Conservation (phyloP, 192 early-diverging fungal species). For the Polychytrium aggregatum region DNA sequence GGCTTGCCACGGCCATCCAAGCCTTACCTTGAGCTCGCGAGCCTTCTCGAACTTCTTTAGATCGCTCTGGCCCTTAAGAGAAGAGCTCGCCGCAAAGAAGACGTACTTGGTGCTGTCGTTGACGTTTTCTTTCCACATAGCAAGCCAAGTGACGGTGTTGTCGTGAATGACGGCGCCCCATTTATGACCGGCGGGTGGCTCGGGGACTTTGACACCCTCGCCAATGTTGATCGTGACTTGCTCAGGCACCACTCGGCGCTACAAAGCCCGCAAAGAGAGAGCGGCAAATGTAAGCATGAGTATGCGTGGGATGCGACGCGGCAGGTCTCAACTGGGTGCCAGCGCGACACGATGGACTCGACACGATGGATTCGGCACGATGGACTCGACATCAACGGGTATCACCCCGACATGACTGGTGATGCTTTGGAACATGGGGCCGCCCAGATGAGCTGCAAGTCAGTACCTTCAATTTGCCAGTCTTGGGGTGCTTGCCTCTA, state of each 20-base stretch:
- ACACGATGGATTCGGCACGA: no score
- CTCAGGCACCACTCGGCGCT: constrained; percentile 79
- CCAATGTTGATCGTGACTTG: constrained; percentile 91
- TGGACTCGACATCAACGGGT: no score
- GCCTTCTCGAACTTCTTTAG: constrained; percentile 94
- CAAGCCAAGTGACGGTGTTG: constrained; percentile 89
- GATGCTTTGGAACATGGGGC: no score
- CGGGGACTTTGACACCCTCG: constrained; percentile 60
- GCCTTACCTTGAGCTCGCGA: constrained; percentile 60
- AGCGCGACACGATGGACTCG: no score
- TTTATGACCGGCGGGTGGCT: constrained; percentile 74
- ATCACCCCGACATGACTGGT: no score
- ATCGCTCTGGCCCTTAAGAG: constrained; percentile 93
- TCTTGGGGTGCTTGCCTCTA: constrained; percentile 94
- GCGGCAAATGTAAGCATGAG: no score
- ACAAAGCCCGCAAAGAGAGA: background rate
- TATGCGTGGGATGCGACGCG: no score
- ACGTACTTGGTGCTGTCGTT: constrained; percentile 90
- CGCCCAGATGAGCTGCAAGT: no score
- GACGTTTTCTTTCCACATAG: constrained; percentile 98
- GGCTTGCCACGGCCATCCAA: no score
- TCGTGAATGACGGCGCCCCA: constrained; percentile 85
- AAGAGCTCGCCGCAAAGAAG: constrained; percentile 82
- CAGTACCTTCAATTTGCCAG: constrained; percentile 71
- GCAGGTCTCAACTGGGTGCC: no score